These are phyloP conservation scores for Arthrocladium fulminans DNA, from an alignment of 2,329 filamentous ascomycete genomes.

Conservation along the genomic window DNA sequence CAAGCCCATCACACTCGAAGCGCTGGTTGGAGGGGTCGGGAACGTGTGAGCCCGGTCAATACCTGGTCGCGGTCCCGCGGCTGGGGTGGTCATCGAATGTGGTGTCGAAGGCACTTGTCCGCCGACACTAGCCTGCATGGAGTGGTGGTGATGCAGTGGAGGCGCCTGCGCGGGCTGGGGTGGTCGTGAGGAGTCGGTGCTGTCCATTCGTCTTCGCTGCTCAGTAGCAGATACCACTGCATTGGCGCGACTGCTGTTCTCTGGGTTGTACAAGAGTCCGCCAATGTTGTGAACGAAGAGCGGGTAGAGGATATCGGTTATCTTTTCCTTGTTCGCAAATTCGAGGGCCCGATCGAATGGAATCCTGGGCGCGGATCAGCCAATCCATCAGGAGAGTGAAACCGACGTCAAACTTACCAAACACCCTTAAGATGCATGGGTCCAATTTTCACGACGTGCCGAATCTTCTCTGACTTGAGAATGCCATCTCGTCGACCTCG, in stretches of 20 bases:
- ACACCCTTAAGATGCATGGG: constrained; percentile 98
- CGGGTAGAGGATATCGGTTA: constrained; percentile 88
- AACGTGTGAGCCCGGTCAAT: constrained; percentile 86
- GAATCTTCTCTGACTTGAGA: constrained; percentile 91
- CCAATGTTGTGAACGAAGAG: constrained; percentile 97
- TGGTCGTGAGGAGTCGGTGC: constrained; percentile 41
- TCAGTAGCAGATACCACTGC: constrained; percentile 74
- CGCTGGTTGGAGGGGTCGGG: constrained; percentile 84
- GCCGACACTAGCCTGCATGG: constrained; percentile 53
- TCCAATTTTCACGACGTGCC: constrained; percentile 96
- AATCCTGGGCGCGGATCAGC: constrained; percentile 55
- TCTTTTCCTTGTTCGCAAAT: constrained; percentile 99
- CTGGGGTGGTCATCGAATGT: constrained; percentile 41
- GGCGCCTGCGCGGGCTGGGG: constrained; percentile 48
- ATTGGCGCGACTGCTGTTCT: constrained; percentile 72
- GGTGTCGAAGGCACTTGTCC: constrained; percentile 57
- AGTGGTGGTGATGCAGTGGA: constrained; percentile 52
- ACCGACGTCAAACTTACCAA: constrained; percentile 56
- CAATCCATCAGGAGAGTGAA: constrained; percentile 4
- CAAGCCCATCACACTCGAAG: constrained; percentile 77
- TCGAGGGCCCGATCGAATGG: constrained; percentile 95
- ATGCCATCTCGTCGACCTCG: constrained; percentile 91
- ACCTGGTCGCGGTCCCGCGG: constrained; percentile 54
- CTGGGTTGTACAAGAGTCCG: constrained; percentile 83
- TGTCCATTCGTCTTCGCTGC: constrained; percentile 65